phyloP scores from a whole-genome alignment of 768 basidiomycete genomes.

The Crucibulum laeve region DNA sequence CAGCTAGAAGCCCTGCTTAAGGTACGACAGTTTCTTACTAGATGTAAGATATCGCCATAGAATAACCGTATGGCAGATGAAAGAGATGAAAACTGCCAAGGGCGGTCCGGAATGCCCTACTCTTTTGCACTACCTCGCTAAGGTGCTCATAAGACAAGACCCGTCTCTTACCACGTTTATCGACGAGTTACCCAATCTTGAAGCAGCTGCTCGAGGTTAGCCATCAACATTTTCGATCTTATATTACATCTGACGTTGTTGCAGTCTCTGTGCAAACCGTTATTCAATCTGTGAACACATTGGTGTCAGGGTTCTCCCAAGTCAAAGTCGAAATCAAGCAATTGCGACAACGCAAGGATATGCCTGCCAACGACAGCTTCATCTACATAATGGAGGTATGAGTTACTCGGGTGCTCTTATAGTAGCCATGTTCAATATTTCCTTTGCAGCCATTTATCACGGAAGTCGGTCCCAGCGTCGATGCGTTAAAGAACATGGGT shows the following conservation, averaged over 20 bases:
- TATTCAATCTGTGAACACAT: slow-evolving; percentile 50
- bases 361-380: slow-evolving; percentile 55
- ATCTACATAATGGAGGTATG: slow-evolving; percentile 64
- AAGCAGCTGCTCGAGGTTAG: slow-evolving; percentile 78
- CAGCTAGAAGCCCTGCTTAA: slow-evolving; percentile 78
- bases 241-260: neutral
- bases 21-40: slow-evolving; percentile 34
- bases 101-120: slow-evolving; percentile 74
- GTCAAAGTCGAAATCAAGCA: slow-evolving; percentile 52
- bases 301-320: slow-evolving; percentile 53
- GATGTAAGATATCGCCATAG: slow-evolving; percentile 2
- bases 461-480: slow-evolving; percentile 47
- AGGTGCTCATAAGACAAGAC: slow-evolving; percentile 64
- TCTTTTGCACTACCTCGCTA: slow-evolving; percentile 86
- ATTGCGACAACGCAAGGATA: slow-evolving; percentile 25
- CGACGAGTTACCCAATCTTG: slow-evolving; percentile 76
- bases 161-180: slow-evolving; percentile 65
- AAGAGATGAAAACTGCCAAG: slow-evolving; percentile 76
- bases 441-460: slow-evolving; percentile 42
- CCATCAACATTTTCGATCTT: slow-evolving; percentile 3
- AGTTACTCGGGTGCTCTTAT: neutral
- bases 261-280: slow-evolving; percentile 74
- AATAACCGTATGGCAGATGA: slow-evolving; percentile 45
- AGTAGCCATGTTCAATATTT: neutral
- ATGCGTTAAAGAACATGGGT: slow-evolving; percentile 64